Base-by-base conservation (phyloP, 768 basidiomycete genomes). In the Floccularia luteovirens region DNA sequence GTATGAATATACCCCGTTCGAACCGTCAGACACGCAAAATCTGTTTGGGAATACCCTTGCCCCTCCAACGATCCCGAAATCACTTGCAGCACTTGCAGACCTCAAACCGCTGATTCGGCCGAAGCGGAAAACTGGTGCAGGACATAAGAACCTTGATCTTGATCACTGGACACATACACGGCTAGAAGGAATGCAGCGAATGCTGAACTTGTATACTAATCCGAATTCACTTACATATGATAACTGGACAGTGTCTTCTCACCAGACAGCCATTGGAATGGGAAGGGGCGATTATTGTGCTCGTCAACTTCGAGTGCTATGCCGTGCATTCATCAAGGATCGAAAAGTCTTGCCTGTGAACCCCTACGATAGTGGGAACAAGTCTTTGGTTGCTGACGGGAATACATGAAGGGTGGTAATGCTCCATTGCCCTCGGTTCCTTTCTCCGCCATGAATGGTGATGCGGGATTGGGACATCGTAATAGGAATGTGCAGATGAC, bases 31-130 rank as follows among this genome's bases (percentile, higher is more conserved):
- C 74, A 77, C 46, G 52, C 77, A 44, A n/a, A n/a, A n/a, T n/a
- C n/a, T n/a, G n/a, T n/a, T n/a, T 88, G 85, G 87, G 69, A 34
- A 34, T 34, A 12, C 32, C n/a, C 8, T 14, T 19, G 6, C 16
- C n/a, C 16, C 32, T 7, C 24, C 17, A 13, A 25, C 22, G n/a
- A 23, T 27, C 14, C 10, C 5, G 7, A 24, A 30, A 10, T 23
- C 38, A 20, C 5, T 27, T 16, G 14, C 38, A 27, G 38, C 25
- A 28, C 23, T 39, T 10, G 24, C 14, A 25, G 25, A 39, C 24
- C 25, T 39, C 11, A 39, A 39, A 27, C 8, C 10, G n/a, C 22
- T 27, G 7, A 7, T 39, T 25, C 25, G 21, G 5, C 38, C 38
- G 20, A 25, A 5, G 5, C 38, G 25, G 7, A 28, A 28, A 11